These are phyloP conservation scores for Corinectria fuckeliana DNA, from an alignment of 2,329 filamentous ascomycete species.

Conservation along the genomic window DNA sequence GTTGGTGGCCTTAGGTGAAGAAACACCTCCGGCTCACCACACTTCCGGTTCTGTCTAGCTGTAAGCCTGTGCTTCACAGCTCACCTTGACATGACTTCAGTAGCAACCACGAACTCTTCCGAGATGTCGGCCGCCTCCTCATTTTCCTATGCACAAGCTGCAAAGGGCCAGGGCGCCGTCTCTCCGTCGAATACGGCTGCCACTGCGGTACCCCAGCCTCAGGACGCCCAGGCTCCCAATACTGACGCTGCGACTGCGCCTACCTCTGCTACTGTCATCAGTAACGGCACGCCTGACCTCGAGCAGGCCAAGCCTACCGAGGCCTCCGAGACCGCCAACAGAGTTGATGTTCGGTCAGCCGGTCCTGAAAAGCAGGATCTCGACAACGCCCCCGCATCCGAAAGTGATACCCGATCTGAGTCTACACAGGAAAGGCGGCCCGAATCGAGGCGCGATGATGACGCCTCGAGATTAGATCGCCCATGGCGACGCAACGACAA, in stretches of 20 bases:
- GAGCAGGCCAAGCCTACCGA: slow-evolving; percentile 39
- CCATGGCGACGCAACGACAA: slow-evolving; percentile 52
- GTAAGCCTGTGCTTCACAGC: slow-evolving; percentile 27
- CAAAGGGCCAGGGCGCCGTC: slow-evolving; percentile 72
- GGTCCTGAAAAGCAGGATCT: slow-evolving; percentile 44
- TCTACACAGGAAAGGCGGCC: slow-evolving; percentile 41
- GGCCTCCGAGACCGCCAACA: slow-evolving; percentile 32
- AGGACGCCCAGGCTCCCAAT: slow-evolving; percentile 38
- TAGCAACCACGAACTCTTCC: slow-evolving; percentile 37
- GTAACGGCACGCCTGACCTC: slow-evolving; percentile 28
- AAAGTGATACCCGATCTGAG: slow-evolving; percentile 46
- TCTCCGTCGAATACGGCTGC: slow-evolving; percentile 41
- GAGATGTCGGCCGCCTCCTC: slow-evolving; percentile 63
- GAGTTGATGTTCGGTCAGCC: slow-evolving; percentile 29
- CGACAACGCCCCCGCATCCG: slow-evolving; percentile 46
- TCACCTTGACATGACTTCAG: slow-evolving; percentile 39
- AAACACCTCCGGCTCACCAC: slow-evolving; percentile 26
- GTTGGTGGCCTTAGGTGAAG: slow-evolving; percentile 30
- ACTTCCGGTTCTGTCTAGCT: slow-evolving; percentile 23
- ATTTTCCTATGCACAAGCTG: slow-evolving; percentile 96
- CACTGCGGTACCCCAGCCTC: slow-evolving; percentile 33
- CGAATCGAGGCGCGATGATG: slow-evolving; percentile 48
- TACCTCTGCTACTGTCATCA: slow-evolving; percentile 37
- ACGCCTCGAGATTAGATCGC: slow-evolving; percentile 47
- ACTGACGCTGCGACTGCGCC: slow-evolving; percentile 31